Evolutionary conservation across 306 rosid genomes (phyloP).

Genomic region (Sechiopsis laciniata): DNA sequence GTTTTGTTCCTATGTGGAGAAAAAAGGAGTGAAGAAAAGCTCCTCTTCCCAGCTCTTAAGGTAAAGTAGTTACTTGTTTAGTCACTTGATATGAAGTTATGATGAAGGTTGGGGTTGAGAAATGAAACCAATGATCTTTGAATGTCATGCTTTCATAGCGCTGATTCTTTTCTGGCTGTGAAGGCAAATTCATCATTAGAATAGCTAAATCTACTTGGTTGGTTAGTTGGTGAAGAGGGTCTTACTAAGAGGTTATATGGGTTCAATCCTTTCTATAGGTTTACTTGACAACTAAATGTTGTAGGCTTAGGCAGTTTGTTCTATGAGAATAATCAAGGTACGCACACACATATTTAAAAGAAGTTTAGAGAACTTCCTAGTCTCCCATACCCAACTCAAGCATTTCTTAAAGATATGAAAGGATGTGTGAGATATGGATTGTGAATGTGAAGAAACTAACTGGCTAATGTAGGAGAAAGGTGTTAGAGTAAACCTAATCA

Average conservation of each 20-base stretch:
- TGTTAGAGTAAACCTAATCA: not conserved
- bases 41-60: not conserved
- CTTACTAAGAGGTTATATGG: too few relatives aligned
- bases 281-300: too few relatives aligned
- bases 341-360: too few relatives aligned
- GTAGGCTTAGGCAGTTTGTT: too few relatives aligned
- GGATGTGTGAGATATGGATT: not conserved
- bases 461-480: not conserved
- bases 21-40: not conserved
- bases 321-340: too few relatives aligned
- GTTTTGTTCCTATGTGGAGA: not conserved
- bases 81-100: not conserved
- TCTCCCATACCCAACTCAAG: too few relatives aligned
- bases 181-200: not conserved
- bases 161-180: slow-evolving; percentile 1
- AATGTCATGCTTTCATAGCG: not conserved
- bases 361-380: too few relatives aligned
- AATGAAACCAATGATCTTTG: not conserved
- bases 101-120: not conserved
- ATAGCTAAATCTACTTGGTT: not conserved
- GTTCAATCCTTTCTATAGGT: too few relatives aligned
- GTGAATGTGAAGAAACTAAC: not conserved
- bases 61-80: not conserved
- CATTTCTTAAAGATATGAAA: not conserved
- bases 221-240: not conserved